Conservation (phyloP, 495 filamentous ascomycete species). For the Lasiosphaeria hispida region DNA sequence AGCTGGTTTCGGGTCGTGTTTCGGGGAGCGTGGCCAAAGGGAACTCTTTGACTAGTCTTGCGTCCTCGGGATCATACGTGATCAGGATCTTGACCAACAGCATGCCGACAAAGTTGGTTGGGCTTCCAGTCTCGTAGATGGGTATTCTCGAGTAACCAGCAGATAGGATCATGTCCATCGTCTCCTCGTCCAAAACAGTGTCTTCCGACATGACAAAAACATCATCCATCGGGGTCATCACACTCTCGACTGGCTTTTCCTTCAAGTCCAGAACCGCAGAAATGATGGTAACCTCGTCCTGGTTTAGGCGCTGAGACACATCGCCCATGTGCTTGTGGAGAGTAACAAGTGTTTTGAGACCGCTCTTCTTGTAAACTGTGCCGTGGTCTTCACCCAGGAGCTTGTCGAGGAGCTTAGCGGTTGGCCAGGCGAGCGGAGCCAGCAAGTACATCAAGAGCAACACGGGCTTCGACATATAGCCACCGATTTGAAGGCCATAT, state of each 20-base stretch:
- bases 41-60: conserved; percentile 80
- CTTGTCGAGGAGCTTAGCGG: conserved; percentile 83
- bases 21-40: conserved; percentile 91
- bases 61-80: conserved; percentile 95
- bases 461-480: conserved; percentile 88
- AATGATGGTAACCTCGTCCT: conserved; percentile 98
- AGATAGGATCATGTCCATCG: conserved; percentile 87
- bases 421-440: conserved; percentile 82
- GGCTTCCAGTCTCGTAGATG: conserved; percentile 81
- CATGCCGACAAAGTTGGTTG: conserved; percentile 91
- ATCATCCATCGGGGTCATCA: conserved; percentile 98
- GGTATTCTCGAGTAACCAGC: conserved; percentile 95
- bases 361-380: conserved; percentile 93
- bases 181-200: conserved; percentile 82
- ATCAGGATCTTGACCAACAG: conserved; percentile 96
- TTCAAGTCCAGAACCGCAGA: conserved; percentile 94
- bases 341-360: conserved; percentile 75
- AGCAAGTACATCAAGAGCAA: conserved; percentile 87
- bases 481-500: conserved; percentile 94
- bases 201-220: conserved; percentile 94
- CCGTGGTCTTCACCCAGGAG: conserved; percentile 90
- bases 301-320: conserved; percentile 83
- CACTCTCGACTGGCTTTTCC: conserved; percentile 87
- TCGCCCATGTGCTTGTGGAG: conserved; percentile 88
- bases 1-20: conserved; percentile 90